Percentiles rank a stretch among this genome's conserved stretches.
Evolutionary conservation across 1,284 basidiomycete species (phyloP).

Genomic region (Athelia sp.): DNA sequence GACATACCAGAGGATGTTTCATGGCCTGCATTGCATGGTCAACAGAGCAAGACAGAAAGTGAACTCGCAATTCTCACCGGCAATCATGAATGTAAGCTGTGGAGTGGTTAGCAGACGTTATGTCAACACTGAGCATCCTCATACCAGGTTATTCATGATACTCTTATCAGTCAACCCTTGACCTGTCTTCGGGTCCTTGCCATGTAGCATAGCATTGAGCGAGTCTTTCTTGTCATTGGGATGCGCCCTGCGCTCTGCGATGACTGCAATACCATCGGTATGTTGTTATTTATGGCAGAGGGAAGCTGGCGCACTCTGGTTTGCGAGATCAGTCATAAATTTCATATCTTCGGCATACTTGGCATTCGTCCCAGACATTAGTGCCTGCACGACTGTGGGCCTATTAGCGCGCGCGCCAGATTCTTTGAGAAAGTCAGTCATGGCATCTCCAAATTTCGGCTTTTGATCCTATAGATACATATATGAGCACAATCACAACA

Average conservation of each 20-base stretch:
- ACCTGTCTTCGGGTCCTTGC: constrained; percentile 45
- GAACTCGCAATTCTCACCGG: constrained; percentile 21
- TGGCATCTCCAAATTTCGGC: constrained; percentile 40
- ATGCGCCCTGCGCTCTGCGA: constrained; percentile 31
- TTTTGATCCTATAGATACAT: constrained; percentile 22
- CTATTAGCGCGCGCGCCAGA: constrained; percentile 30
- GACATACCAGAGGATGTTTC: constrained; percentile 40
- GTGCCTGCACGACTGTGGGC: constrained; percentile 28
- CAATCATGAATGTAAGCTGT: constrained; percentile 34
- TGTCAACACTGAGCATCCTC: constrained; percentile 15
- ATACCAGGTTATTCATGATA: constrained; percentile 34
- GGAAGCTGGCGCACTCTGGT: constrained; percentile 26
- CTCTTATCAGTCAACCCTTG: constrained; percentile 36
- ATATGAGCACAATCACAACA: too few relatives aligned
- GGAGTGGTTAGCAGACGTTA: too few relatives aligned
- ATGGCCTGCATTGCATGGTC: constrained; percentile 33
- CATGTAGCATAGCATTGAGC: constrained; percentile 40
- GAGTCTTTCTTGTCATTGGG: constrained; percentile 39
- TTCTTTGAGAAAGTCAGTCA: constrained; percentile 39
- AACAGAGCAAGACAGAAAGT: not conserved
- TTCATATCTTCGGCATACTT: constrained; percentile 37
- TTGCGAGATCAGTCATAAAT: constrained; percentile 33
- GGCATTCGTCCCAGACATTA: constrained; percentile 28
- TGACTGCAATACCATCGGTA: constrained; percentile 22
- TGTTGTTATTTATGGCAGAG: constrained; percentile 1